Evolutionary conservation across 352 stramenopile genomes (phyloP).

Genomic region (Thalassiosira sp.): DNA sequence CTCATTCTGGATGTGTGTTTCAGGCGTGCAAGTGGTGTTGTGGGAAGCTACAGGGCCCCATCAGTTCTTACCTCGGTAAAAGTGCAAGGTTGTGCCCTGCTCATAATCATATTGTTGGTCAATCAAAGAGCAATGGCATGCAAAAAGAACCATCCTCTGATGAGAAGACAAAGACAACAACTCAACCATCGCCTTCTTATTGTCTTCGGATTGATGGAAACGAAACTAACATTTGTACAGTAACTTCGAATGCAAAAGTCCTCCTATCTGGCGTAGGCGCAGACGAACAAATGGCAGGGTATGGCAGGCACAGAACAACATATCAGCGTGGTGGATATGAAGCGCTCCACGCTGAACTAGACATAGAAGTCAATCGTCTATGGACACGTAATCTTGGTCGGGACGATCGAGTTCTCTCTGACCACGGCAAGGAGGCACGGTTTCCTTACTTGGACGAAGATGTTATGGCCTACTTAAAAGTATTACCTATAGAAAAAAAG

Average conservation of each 20-base stretch:
- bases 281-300: constrained; percentile 94
- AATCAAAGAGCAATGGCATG: constrained; percentile 9
- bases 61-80: constrained; percentile 38
- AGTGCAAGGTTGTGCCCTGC: constrained; percentile 27
- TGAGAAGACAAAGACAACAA: no score
- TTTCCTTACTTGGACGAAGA: constrained; percentile 95
- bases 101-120: constrained; percentile 21
- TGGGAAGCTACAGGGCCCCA: constrained; percentile 38
- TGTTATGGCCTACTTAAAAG: constrained; percentile 85
- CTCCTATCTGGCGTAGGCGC: constrained; percentile 92
- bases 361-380: constrained; percentile 88
- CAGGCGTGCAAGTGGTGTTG: constrained; percentile 41
- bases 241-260: constrained; percentile 63
- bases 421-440: constrained; percentile 90
- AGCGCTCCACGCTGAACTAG: constrained; percentile 85
- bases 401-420: constrained; percentile 92
- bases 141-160: not conserved
- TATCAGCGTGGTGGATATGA: constrained; percentile 77
- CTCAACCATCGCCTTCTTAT: no score
- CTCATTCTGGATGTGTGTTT: constrained; percentile 36
- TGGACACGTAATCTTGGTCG: constrained; percentile 95
- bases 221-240: constrained; percentile 17
- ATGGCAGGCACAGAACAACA: constrained; percentile 91
- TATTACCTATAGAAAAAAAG: constrained; percentile 82
- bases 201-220: no score